Evolutionary conservation across 1,139 yeast species (phyloP).

Genomic region (Petasospora rhodanensis): DNA sequence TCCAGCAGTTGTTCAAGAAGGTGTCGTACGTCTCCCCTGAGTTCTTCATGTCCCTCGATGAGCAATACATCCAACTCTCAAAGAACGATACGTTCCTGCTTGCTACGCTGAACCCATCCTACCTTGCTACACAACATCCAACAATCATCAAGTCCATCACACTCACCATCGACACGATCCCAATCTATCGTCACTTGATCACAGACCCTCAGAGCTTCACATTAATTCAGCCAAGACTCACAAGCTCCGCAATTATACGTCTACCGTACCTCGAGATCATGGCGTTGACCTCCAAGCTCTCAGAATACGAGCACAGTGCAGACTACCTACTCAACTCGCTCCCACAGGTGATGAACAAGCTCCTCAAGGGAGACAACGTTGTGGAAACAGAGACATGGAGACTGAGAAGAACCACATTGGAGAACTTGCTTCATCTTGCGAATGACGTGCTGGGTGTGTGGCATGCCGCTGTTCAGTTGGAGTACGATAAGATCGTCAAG

Average conservation of each 20-base stretch:
- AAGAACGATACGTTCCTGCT: slow-evolving; percentile 23
- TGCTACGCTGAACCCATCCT: slow-evolving; percentile 30
- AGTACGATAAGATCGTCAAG: slow-evolving; percentile 19
- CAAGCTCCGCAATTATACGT: slow-evolving; percentile 22
- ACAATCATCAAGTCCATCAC: slow-evolving; percentile 19
- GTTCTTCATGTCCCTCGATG: slow-evolving; percentile 24
- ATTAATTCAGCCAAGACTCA: slow-evolving; percentile 22
- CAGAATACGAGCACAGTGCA: slow-evolving; percentile 25
- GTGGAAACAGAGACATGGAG: slow-evolving; percentile 29
- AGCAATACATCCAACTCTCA: slow-evolving; percentile 21
- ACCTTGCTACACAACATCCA: slow-evolving; percentile 23
- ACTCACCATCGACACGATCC: slow-evolving; percentile 25
- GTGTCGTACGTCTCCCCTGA: slow-evolving; percentile 25
- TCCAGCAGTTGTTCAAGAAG: slow-evolving; percentile 27
- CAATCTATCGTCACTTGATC: slow-evolving; percentile 27
- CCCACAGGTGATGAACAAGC: slow-evolving; percentile 32
- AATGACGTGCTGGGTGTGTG: slow-evolving; percentile 27
- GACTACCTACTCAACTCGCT: slow-evolving; percentile 23
- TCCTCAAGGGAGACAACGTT: slow-evolving; percentile 27
- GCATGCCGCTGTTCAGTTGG: slow-evolving; percentile 27
- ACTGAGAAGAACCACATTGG: slow-evolving; percentile 27
- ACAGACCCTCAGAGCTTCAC: slow-evolving; percentile 22
- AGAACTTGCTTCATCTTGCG: slow-evolving; percentile 22
- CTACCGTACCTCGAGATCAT: slow-evolving; percentile 34
- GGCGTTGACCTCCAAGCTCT: slow-evolving; percentile 27